Evolutionary conservation across 1,284 basidiomycete species (phyloP).

Genomic region (Trametes sp.): DNA sequence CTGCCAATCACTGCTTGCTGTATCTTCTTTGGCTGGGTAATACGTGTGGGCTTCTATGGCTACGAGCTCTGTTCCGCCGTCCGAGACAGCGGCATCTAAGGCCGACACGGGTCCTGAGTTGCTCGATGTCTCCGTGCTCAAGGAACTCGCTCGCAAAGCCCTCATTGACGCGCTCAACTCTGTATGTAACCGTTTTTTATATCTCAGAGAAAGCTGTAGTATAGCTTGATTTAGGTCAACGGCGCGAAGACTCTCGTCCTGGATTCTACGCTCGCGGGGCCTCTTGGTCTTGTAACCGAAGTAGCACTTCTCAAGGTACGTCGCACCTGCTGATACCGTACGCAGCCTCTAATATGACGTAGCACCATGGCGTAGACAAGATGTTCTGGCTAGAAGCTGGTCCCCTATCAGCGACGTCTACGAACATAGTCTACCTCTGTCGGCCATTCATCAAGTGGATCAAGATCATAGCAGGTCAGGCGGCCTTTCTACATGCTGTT

Average conservation of each 20-base stretch:
- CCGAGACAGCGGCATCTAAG: slow-evolving; percentile 36
- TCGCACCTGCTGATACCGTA: background rate
- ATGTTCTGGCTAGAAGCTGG: slow-evolving; percentile 99
- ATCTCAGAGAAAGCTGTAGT: background rate
- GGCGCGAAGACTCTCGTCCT: slow-evolving; percentile 96
- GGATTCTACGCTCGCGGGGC: slow-evolving; percentile 88
- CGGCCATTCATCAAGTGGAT: slow-evolving; percentile 87
- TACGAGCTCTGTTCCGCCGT: slow-evolving; percentile 36
- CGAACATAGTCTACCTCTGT: slow-evolving; percentile 94
- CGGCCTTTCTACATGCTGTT: slow-evolving; percentile 21
- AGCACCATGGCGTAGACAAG: slow-evolving; percentile 99
- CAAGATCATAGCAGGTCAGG: slow-evolving; percentile 88
- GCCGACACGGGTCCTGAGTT: slow-evolving; percentile 43
- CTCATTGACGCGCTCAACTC: slow-evolving; percentile 86
- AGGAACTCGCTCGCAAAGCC: slow-evolving; percentile 79
- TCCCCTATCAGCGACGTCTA: slow-evolving; percentile 82
- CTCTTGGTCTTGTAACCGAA: slow-evolving; percentile 92
- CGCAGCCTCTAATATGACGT: slow-evolving; percentile 3
- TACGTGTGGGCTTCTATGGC: slow-evolving; percentile 38
- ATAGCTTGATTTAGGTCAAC: slow-evolving; percentile 66
- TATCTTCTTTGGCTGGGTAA: no score
- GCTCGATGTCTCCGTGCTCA: slow-evolving; percentile 76
- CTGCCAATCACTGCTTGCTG: no score
- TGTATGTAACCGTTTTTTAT: slow-evolving; percentile 49
- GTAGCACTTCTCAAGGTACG: slow-evolving; percentile 89